Percentiles rank a stretch among this genome's conserved stretches.
phyloP scores from a whole-genome alignment of 202 grass and related monocot species.

The Bolboschoenoplectus hybrid region DNA sequence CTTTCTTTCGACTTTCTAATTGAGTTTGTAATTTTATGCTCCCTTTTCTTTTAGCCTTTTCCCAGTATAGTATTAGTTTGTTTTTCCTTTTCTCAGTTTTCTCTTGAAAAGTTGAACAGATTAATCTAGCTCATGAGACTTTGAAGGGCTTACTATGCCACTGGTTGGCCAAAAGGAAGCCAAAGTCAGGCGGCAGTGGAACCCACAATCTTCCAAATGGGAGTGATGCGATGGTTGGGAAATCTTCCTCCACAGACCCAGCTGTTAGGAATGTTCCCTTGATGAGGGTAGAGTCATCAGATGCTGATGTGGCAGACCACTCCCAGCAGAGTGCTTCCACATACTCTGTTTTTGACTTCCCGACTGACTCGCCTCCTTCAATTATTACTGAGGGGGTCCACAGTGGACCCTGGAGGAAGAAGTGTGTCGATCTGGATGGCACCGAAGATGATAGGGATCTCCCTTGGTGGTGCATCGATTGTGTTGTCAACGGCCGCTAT shows the following conservation, averaged over 20 bases:
- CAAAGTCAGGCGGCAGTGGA: conserved; percentile 44
- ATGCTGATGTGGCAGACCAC: conserved; percentile 68
- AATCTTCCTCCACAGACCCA: conserved; percentile 58
- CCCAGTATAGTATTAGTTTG: background rate
- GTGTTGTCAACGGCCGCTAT: conserved; percentile 62
- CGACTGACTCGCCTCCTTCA: conserved; percentile 75
- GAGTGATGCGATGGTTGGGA: conserved; percentile 41
- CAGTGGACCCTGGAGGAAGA: conserved; percentile 94
- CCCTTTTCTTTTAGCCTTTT: conserved; percentile 13
- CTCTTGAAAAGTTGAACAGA: conserved; percentile 56
- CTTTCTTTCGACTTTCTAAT: background rate
- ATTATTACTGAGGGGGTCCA: conserved; percentile 84
- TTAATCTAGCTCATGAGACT: conserved; percentile 97
- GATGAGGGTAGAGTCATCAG: conserved; percentile 39
- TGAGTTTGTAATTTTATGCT: background rate
- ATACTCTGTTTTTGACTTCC: conserved; percentile 88
- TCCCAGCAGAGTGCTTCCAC: conserved; percentile 53
- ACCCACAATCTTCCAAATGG: conserved; percentile 59
- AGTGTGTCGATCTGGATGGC: conserved; percentile 87
- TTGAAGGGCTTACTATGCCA: conserved; percentile 83
- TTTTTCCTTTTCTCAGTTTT: conserved; percentile 3
- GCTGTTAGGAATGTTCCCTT: conserved; percentile 55
- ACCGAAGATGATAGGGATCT: conserved; percentile 81
- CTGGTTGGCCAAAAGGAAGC: conserved; percentile 69
- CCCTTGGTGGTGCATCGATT: conserved; percentile 94